Conservation (phyloP, 2,329 filamentous ascomycete genomes). For the Fusarium sp. region DNA sequence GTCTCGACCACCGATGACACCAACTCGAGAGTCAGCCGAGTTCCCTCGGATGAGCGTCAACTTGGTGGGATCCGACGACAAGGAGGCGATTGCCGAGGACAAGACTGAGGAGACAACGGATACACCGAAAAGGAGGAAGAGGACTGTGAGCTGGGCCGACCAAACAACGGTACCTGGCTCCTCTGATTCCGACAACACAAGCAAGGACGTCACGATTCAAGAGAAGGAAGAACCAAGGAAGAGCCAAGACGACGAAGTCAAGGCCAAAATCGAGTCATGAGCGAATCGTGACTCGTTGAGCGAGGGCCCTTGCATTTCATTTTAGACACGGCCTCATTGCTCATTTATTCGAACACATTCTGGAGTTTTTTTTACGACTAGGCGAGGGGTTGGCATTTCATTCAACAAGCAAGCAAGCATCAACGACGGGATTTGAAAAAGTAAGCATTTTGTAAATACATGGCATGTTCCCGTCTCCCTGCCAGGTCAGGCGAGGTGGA, state of each 20-base stretch:
- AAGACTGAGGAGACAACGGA: slow-evolving; percentile 30
- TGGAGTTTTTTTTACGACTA: slow-evolving; percentile 9
- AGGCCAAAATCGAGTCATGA: slow-evolving; percentile 18
- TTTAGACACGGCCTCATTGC: not conserved
- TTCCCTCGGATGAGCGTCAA: slow-evolving; percentile 29
- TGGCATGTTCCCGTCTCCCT: slow-evolving; percentile 25
- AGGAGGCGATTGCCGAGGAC: slow-evolving; percentile 25
- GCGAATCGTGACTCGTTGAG: not conserved
- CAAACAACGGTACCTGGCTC: slow-evolving; percentile 30
- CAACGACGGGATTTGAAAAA: slow-evolving; percentile 11
- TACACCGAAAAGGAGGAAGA: slow-evolving; percentile 33
- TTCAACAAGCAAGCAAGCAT: slow-evolving; percentile 10
- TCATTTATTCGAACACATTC: slow-evolving; percentile 5
- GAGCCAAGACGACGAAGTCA: slow-evolving; percentile 8
- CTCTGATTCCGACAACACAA: slow-evolving; percentile 25
- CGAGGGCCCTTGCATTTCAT: not conserved
- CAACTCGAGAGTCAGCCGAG: slow-evolving; percentile 45
- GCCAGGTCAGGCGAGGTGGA: slow-evolving; percentile 26
- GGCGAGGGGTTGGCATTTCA: slow-evolving; percentile 13
- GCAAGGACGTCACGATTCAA: slow-evolving; percentile 18
- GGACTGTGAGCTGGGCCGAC: slow-evolving; percentile 41
- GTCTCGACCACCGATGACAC: slow-evolving; percentile 47
- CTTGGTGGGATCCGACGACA: slow-evolving; percentile 23
- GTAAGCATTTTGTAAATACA: slow-evolving; percentile 33
- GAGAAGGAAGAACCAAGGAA: slow-evolving; percentile 29